Conservation (phyloP, 208 protist species). For the Acanthamoeba royreba region DNA sequence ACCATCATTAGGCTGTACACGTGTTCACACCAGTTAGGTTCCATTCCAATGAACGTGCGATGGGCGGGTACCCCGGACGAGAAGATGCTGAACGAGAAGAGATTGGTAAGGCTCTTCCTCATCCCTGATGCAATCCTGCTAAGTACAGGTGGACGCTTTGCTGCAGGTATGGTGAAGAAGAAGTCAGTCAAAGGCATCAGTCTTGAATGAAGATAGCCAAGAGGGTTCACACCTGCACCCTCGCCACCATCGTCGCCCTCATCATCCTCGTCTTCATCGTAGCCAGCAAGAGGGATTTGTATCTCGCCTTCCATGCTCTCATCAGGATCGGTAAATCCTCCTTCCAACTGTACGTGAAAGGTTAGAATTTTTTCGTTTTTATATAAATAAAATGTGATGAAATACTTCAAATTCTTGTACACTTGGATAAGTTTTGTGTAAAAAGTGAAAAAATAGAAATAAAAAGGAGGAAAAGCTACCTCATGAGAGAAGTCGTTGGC, state of each 20-base stretch:
- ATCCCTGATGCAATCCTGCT: not conserved
- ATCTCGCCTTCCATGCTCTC: not conserved
- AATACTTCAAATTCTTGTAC: no score
- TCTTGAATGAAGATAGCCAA: not conserved
- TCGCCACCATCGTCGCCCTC: not conserved
- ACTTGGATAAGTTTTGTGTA: no score
- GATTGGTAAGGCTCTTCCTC: not conserved
- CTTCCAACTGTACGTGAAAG: no score
- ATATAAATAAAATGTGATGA: no score
- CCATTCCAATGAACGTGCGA: no score
- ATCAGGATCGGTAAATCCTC: not conserved
- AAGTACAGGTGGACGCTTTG: not conserved
- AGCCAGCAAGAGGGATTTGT: not conserved
- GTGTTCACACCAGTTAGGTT: no score
- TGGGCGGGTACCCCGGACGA: not conserved
- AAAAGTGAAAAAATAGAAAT: not conserved
- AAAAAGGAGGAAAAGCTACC: not conserved
- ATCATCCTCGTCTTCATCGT: not conserved
- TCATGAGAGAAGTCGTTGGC: not conserved
- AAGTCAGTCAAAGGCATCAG: not conserved
- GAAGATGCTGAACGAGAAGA: conserved; percentile 12
- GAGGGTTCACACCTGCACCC: not conserved
- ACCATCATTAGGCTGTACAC: no score
- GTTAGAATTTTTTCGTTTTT: no score
- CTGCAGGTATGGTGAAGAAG: not conserved